Percentiles rank a stretch among this genome's conserved stretches.
phyloP scores from a whole-genome alignment of 129 eudicot species.

The Oenanthe sinensis region DNA sequence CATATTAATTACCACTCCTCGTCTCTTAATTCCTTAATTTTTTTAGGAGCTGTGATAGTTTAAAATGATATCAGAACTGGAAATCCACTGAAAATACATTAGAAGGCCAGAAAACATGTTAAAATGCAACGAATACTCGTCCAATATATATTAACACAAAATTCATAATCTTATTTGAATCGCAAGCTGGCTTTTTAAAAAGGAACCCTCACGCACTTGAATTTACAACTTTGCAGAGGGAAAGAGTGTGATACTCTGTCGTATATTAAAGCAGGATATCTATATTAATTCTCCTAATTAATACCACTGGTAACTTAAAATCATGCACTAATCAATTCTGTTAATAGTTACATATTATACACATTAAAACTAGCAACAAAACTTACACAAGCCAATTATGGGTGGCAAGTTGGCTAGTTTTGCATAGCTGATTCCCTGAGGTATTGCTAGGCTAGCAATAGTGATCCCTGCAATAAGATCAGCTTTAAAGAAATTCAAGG shows the following conservation, averaged over 20 bases:
- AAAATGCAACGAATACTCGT: too few species aligned
- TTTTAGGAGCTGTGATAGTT: background rate
- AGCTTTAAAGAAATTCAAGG: conserved; percentile 28
- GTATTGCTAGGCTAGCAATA: conserved; percentile 68
- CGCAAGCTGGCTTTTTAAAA: too few species aligned
- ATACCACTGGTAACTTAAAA: background rate
- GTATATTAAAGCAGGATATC: too few species aligned
- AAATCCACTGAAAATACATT: too few species aligned
- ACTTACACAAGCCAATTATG: conserved; percentile 56
- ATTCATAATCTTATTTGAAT: too few species aligned
- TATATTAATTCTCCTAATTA: too few species aligned
- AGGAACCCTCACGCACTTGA: too few species aligned
- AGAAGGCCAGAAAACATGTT: too few species aligned
- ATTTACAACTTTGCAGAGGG: too few species aligned
- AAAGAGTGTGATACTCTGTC: too few species aligned
- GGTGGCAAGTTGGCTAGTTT: conserved; percentile 56
- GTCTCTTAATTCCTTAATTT: background rate
- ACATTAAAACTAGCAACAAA: background rate
- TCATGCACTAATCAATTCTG: background rate
- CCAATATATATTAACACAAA: too few species aligned
- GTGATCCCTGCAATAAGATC: conserved; percentile 57
- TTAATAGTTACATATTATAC: background rate
- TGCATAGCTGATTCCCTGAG: conserved; percentile 65
- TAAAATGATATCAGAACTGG: background rate
- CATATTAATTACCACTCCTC: too few species aligned